phyloP scores from a whole-genome alignment of 2,329 filamentous ascomycete species.

The Alternaria postmessia region DNA sequence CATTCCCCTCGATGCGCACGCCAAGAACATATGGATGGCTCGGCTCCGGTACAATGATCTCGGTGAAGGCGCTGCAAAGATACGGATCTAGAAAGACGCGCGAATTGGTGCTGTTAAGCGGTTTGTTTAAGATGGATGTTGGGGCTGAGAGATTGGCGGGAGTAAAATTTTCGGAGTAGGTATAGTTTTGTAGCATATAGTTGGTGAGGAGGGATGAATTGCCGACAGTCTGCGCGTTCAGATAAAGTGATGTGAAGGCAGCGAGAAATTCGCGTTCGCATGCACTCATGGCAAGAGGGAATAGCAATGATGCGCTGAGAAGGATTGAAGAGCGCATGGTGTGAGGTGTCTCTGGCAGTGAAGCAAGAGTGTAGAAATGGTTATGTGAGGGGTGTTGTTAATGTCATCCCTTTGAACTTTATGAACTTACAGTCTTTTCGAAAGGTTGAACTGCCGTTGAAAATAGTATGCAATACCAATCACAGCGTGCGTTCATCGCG shows the following conservation, averaged over 20 bases:
- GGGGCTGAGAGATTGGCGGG: conserved; percentile 19
- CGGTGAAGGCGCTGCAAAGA: conserved; percentile 32
- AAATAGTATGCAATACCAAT: background rate
- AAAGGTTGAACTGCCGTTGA: background rate
- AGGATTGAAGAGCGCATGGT: background rate
- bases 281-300: background rate
- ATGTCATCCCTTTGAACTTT: background rate
- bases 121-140: conserved; percentile 26
- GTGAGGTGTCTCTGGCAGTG: background rate
- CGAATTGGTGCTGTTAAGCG: conserved; percentile 27
- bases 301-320: background rate
- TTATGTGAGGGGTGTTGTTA: rapidly evolving
- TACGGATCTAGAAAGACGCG: conserved; percentile 28
- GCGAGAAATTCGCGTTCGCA: conserved; percentile 19
- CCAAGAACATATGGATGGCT: conserved; percentile 35
- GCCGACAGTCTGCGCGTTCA: conserved; percentile 27
- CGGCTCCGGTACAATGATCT: conserved; percentile 26
- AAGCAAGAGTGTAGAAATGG: background rate
- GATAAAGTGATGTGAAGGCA: conserved; percentile 25
- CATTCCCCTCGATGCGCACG: conserved; percentile 22
- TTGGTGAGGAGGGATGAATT: conserved; percentile 16
- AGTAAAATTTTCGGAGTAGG: conserved; percentile 34
- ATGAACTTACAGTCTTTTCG: background rate
- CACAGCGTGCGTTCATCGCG: background rate
- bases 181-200: conserved; percentile 19